Evolutionary conservation across 352 stramenopile genomes (phyloP).

Genomic region (Globisporangium solare): DNA sequence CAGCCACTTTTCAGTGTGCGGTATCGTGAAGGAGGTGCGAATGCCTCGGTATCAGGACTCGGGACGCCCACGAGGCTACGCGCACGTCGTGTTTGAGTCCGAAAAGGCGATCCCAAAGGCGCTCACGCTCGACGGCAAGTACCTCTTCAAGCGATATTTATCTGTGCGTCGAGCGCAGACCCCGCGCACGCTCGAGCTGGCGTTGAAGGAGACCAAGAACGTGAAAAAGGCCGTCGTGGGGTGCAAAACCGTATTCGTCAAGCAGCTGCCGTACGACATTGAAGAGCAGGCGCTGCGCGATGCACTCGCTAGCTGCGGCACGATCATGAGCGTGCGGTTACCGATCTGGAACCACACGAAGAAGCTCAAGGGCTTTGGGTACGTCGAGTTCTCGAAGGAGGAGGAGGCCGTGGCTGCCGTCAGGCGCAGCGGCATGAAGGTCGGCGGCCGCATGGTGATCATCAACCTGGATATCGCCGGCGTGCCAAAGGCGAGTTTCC

Average conservation of each 20-base stretch:
- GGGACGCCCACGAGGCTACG: conserved; percentile 88
- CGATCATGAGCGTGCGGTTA: conserved; percentile 91
- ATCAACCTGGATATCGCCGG: conserved; percentile 91
- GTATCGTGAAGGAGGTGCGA: conserved; percentile 91
- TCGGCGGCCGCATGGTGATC: conserved; percentile 86
- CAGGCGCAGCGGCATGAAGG: conserved; percentile 80
- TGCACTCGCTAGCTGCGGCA: conserved; percentile 83
- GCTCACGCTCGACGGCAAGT: conserved; percentile 84
- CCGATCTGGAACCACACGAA: conserved; percentile 92
- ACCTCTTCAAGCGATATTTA: conserved; percentile 88
- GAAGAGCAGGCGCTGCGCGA: conserved; percentile 82
- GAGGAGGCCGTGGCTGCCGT: conserved; percentile 63
- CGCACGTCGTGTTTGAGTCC: conserved; percentile 90
- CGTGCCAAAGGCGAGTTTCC: conserved; percentile 90
- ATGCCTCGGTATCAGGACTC: conserved; percentile 92
- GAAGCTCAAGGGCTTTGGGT: conserved; percentile 96
- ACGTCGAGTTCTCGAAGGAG: conserved; percentile 87
- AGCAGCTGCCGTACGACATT: conserved; percentile 93
- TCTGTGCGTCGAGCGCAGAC: conserved; percentile 81
- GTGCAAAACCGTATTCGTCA: conserved; percentile 93
- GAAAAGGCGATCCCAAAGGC: conserved; percentile 64
- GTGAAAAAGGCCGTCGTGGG: conserved; percentile 68
- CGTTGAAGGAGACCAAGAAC: conserved; percentile 59
- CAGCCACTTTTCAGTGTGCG: conserved; percentile 84
- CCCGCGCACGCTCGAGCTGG: conserved; percentile 63